A percentile compares a stretch with the other conserved stretches of the same genome.
Conservation (phyloP, 495 filamentous ascomycete genomes). For the Neurospora sublineolata region DNA sequence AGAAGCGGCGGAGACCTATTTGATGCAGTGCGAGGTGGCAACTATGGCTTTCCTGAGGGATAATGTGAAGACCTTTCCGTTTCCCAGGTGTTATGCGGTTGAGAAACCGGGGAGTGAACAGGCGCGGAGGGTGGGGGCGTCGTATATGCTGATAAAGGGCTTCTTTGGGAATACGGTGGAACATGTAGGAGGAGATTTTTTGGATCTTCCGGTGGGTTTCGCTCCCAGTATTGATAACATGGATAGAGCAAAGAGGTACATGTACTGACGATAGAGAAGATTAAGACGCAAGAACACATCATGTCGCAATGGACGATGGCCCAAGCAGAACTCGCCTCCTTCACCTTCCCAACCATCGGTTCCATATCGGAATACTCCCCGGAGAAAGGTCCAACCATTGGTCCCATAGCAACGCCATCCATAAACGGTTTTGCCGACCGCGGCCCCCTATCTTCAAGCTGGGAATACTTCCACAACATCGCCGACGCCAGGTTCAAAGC, state of each 20-base stretch:
- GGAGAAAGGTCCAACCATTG: conserved; percentile 4
- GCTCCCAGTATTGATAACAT: neutral
- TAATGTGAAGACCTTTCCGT: conserved; percentile 4
- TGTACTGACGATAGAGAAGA: neutral
- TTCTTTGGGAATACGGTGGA: conserved; percentile 20
- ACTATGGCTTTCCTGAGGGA: conserved; percentile 16
- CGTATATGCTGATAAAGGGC: conserved; percentile 24
- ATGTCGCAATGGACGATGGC: conserved; percentile 18
- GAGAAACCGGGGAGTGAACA: conserved; percentile 10
- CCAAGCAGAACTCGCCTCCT: conserved; percentile 8
- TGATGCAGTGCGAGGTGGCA: conserved; percentile 17
- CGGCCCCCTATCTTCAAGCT: conserved; percentile 4
- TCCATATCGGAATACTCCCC: conserved; percentile 6
- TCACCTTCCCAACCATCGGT: conserved; percentile 6
- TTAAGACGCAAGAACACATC: conserved; percentile 17
- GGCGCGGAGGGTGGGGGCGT: conserved; percentile 13
- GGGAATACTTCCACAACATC: conserved; percentile 6
- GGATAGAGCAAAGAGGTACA: neutral
- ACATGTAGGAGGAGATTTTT: conserved; percentile 12
- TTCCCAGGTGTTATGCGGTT: conserved; percentile 13
- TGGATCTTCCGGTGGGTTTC: conserved; percentile 13
- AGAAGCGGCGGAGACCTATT: conserved; percentile 12
- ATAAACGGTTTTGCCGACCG: conserved; percentile 1
- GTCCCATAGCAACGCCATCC: conserved; percentile 1
- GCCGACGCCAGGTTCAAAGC: neutral